phyloP scores from a whole-genome alignment of 2,329 filamentous ascomycete genomes.

The Penicillium sp. region DNA sequence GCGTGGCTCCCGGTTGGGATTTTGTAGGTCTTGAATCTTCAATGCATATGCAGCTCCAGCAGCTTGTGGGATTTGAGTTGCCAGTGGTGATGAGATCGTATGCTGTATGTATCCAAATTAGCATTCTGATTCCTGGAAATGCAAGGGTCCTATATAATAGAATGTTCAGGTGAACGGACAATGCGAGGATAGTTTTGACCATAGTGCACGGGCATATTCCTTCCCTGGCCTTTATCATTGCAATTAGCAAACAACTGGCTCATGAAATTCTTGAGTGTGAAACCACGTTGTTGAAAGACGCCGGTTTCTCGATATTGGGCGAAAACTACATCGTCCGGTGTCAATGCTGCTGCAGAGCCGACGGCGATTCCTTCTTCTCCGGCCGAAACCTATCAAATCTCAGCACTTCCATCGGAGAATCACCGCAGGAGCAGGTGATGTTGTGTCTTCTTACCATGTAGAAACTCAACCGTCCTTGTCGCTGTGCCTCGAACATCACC shows the following conservation, averaged over 20 bases:
- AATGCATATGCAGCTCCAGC: conserved; percentile 83
- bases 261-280: conserved; percentile 88
- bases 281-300: conserved; percentile 85
- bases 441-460: conserved; percentile 71
- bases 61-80: conserved; percentile 86
- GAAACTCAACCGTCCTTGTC: conserved; percentile 90
- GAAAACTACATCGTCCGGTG: conserved; percentile 85
- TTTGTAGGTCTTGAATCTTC: conserved; percentile 73
- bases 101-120: conserved; percentile 64
- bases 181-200: conserved; percentile 81
- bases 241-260: conserved; percentile 87
- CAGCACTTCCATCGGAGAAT: background rate
- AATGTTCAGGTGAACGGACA: conserved; percentile 49
- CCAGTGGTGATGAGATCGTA: conserved; percentile 80
- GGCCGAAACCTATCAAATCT: conserved; percentile 61
- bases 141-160: background rate
- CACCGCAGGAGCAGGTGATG: too few species aligned
- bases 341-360: conserved; percentile 78
- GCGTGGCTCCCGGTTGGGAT: conserved; percentile 65
- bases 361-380: conserved; percentile 94
- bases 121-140: background rate
- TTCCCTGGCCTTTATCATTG: conserved; percentile 74
- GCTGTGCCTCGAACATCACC: conserved; percentile 96
- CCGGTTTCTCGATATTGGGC: conserved; percentile 94
- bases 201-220: conserved; percentile 98